Conservation (phyloP, 1,284 basidiomycete species). For the Sanguinoderma infundibulare region DNA sequence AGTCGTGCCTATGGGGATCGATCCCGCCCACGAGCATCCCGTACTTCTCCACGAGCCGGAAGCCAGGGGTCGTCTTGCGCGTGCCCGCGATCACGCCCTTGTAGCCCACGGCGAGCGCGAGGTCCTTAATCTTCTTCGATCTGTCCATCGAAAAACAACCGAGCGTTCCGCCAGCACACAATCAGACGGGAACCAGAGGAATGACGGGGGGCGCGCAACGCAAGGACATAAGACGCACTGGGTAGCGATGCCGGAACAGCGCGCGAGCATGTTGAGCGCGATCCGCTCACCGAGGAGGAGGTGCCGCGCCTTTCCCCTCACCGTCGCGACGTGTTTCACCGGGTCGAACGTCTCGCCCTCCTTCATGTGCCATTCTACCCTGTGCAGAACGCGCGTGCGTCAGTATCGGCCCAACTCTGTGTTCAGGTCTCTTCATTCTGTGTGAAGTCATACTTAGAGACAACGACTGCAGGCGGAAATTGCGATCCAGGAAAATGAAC, state of each 20-base stretch:
- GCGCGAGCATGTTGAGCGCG: conserved; percentile 91
- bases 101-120: conserved; percentile 84
- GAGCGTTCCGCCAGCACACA: not conserved
- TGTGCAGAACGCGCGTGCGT: conserved; percentile 37
- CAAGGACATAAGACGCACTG: conserved; percentile 56
- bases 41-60: conserved; percentile 98
- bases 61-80: conserved; percentile 98
- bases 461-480: no score
- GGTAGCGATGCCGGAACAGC: conserved; percentile 97
- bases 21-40: conserved; percentile 98
- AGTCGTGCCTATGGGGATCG: conserved; percentile 95
- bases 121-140: conserved; percentile 80
- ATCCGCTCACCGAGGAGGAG: conserved; percentile 95
- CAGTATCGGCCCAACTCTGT: not conserved
- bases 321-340: conserved; percentile 89
- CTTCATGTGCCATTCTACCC: conserved; percentile 90
- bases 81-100: conserved; percentile 94
- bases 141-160: conserved; percentile 44
- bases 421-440: no score
- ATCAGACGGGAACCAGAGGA: no score
- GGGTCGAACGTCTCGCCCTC: conserved; percentile 87
- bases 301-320: conserved; percentile 86
- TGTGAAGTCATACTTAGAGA: not conserved
- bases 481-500: no score
- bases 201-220: conserved; percentile 5